Evolutionary conservation across 306 rosid genomes (phyloP).

Genomic region (Datisca glomerata): DNA sequence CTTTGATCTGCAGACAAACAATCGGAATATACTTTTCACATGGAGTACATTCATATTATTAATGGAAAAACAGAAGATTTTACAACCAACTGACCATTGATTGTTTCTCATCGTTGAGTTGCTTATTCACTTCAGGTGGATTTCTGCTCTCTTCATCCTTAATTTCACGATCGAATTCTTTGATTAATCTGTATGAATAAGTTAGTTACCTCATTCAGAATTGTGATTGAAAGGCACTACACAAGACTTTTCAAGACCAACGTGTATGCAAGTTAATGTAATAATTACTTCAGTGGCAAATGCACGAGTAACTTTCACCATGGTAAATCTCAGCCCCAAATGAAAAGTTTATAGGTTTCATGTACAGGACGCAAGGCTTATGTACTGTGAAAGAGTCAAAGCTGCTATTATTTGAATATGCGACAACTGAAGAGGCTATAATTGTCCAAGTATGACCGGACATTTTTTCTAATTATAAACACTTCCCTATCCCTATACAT

Average conservation of each 20-base stretch:
- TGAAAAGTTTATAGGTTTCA: background rate
- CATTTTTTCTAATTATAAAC: no score
- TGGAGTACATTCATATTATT: no score
- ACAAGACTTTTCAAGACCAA: no score
- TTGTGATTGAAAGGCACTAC: background rate
- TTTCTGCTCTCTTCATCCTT: constrained; percentile 83
- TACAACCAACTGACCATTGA: constrained; percentile 59
- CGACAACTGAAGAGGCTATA: constrained; percentile 3
- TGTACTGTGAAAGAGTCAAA: background rate
- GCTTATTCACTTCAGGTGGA: constrained; percentile 84
- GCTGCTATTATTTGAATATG: background rate
- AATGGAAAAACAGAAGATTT: no score
- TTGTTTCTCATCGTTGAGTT: constrained; percentile 95
- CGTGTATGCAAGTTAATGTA: no score
- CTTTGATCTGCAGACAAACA: constrained; percentile 79
- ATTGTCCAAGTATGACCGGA: no score
- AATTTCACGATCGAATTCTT: constrained; percentile 88
- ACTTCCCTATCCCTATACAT: no score
- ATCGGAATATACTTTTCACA: no score
- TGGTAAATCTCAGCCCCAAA: background rate
- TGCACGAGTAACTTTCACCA: no score
- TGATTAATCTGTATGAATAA: constrained; percentile 52
- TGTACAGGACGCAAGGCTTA: background rate
- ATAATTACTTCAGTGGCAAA: no score
- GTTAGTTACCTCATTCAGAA: constrained; percentile 5